Base-by-base conservation (phyloP, 1,284 basidiomycete species). In the Stereum hirsutum region DNA sequence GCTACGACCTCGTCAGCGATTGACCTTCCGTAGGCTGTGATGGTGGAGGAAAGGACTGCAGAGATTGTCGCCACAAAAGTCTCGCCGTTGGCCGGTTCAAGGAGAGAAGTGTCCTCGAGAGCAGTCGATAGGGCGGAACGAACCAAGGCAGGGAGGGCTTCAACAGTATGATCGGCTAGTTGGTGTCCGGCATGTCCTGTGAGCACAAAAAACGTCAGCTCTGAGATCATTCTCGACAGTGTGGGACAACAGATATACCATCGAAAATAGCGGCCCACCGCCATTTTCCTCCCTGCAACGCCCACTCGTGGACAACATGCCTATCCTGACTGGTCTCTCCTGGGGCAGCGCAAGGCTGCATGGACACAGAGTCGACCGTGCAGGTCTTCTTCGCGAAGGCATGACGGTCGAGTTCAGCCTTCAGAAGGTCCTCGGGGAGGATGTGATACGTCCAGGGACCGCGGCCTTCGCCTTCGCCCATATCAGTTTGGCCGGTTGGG, bases 11-110 rank as follows among this genome's bases (percentile, higher is more conserved):
- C 60, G 17, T 52, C 40, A 47, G 59, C 59, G 30, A 71, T 61
- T 14, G 49, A 44, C 6, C 62, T 52, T 46, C 73, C 72, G 28
- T 70, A 53, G 2, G 54, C 49, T 5, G 37, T 15, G 4, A 44
- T 40, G 14, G 31, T 17, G 6, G 17, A 15, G 10, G 21, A 14
- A 5, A 44, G 25, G 5, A 33, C 12, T 15, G 12, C 24, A 10
- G 25, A 24, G 23, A 44, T 34, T 19, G 5, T 12, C 10, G 34
- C 38, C n/a, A 24, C 7, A 19, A 27, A 11, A 6, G 37, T n/a
- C 14, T 39, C 37, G 31, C n/a, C 19, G 8, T 4, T 8, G 4
- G 31, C 14, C n/a, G n/a, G n/a, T n/a, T n/a, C n/a, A n/a, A n/a
- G n/a, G n/a, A n/a, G n/a, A 17, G 38, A 25, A 23, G 24, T 27